These are phyloP conservation scores for Excoecaria agallocha DNA, from an alignment of 345 rosid species.

Conservation along the genomic window DNA sequence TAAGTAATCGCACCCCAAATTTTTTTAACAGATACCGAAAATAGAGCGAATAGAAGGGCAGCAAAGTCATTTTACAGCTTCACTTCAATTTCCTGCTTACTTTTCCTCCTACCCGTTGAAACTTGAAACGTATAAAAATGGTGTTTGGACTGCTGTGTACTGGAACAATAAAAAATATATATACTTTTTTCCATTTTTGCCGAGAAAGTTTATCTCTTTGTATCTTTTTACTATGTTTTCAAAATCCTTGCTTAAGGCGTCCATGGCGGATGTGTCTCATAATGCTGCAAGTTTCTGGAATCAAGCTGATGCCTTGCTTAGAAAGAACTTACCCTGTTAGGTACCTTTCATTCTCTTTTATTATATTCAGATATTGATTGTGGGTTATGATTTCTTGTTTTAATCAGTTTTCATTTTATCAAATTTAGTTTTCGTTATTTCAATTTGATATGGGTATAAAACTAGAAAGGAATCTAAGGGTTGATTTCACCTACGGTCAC, in stretches of 20 bases:
- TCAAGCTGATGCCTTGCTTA: conserved; percentile 71
- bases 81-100: no score
- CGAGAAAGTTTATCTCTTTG: neutral
- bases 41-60: no score
- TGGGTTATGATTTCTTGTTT: neutral
- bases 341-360: neutral
- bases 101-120: no score
- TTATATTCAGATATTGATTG: neutral
- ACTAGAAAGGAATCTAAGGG: neutral
- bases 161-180: no score
- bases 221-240: neutral
- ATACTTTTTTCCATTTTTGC: neutral
- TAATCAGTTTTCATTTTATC: neutral
- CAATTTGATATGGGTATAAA: neutral
- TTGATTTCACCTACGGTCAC: no score
- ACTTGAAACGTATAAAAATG: no score
- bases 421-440: no score
- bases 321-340: conserved; percentile 87
- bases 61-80: no score
- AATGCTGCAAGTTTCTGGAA: conserved; percentile 40
- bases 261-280: conserved; percentile 19
- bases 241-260: neutral
- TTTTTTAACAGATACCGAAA: no score
- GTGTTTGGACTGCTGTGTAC: no score
- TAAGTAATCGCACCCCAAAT: no score